Percentiles rank a stretch among this genome's conserved stretches.
Evolutionary conservation across 1,139 yeast genomes (phyloP).

Genomic region (Diutina pseudorugosa): DNA sequence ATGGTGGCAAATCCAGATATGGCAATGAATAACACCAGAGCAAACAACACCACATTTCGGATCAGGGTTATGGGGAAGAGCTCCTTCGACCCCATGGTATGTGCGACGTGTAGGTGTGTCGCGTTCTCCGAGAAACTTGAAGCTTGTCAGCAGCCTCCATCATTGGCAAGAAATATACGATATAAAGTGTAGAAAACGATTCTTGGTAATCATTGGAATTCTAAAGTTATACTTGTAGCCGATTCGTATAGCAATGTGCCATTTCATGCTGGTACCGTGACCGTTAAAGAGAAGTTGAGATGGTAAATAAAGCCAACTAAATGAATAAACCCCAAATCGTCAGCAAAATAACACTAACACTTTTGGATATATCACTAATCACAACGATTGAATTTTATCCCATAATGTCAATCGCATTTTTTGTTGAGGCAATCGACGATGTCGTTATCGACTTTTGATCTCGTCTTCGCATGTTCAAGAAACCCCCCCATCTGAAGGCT

Average conservation of each 20-base stretch:
- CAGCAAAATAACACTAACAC: neutral
- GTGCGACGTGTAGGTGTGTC: neutral
- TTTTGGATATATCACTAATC: neutral
- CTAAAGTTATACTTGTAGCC: too few relatives aligned
- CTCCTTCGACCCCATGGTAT: constrained; percentile 1
- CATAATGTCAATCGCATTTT: neutral
- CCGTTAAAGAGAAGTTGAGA: too few relatives aligned
- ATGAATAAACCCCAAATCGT: too few relatives aligned
- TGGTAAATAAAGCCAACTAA: too few relatives aligned
- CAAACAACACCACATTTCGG: neutral
- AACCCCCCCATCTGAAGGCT: constrained; percentile 42
- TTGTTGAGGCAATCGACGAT: neutral
- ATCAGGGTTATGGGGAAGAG: neutral
- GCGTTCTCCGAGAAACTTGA: neutral
- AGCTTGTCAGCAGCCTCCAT: neutral
- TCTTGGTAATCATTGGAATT: too few relatives aligned
- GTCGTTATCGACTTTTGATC: neutral
- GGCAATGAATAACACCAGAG: constrained; percentile 1
- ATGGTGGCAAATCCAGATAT: neutral
- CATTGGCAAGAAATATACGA: neutral
- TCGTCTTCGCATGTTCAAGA: constrained; percentile 9
- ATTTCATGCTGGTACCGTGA: too few relatives aligned
- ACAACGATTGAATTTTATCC: neutral
- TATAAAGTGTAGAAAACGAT: too few relatives aligned
- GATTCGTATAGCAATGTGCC: too few relatives aligned